Base-by-base conservation (phyloP, 1,139 yeast genomes). In the Geotrichum siamense region DNA sequence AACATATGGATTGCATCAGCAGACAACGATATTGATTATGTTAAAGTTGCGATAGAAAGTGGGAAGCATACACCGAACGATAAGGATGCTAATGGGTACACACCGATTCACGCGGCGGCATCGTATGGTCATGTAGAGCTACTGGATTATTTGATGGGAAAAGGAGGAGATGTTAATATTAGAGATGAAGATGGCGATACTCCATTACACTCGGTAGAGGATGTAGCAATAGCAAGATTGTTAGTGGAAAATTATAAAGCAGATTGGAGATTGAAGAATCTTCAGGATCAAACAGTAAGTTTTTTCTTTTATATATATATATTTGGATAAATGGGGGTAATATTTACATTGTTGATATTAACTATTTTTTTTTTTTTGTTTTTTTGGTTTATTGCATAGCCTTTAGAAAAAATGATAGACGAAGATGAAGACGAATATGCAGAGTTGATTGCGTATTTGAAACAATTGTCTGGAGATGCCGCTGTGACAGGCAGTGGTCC, bases 1-100 rank as follows among this genome's bases (percentile, higher is more conserved):
- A 89, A 91, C 62, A 79, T 91, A 50, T 91, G 98, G 98, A 78
- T 84, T 9, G 96, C 96, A 8, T 93, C 96, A 5, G 84, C 96
- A 16, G 97, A 91, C 61, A 82, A 85, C 55, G 76, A 81, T 51
- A 53, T 72, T 2, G 72, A 69, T 3, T 59, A 71, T 9, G 96
- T 91, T 12, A 74, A 77, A 52, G 58, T 70, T 9, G 69, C 71
- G 47, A 64, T 91, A 12, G 66, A 64, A 3, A 60, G 73, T 0
- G 82, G 81, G 0, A 59, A 66, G 12, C 72, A 55, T 51, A 70
- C 78, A 1, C 75, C 96, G 2, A 81, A 85, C 57, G 74, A 81
- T 16, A 78, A 81, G 53, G 98, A 91, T 61, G 82, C 86, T 1
- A 86, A 87, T 57, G 98, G 98, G 0, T 91, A 91, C 63, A 89